Base-by-base conservation (phyloP, 2,329 filamentous ascomycete genomes). In the Huntiella abstrusa region DNA sequence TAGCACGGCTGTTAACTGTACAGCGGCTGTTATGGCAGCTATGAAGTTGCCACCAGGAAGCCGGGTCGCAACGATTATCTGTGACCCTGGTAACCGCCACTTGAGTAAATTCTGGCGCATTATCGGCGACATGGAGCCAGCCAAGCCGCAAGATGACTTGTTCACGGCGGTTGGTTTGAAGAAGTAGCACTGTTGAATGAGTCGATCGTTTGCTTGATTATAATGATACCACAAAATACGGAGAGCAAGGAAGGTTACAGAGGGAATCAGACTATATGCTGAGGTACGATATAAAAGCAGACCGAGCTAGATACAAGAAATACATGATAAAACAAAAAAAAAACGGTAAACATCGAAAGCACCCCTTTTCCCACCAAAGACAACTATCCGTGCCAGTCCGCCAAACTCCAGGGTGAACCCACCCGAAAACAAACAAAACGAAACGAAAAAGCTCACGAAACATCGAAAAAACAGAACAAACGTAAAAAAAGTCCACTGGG, bases 1-100 rank as follows among this genome's bases (percentile, higher is more conserved):
- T 59, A 94, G 85, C 59, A 94, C 83, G 60, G 82, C 87, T n/a
- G 88, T 98, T 45, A 98, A 98, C 60, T 94, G 87, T 69, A 81
- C 83, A 37, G 84, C 82, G 4, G 81, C 83, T 16, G 77, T 83
- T 7, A 70, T 70, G 43, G 69, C 79, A 3, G 83, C 82, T 19
- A 69, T 77, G 57, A 64, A 66, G 37, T 62, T 87, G 51, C 73
- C 73, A 4, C 58, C 63, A 45, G 71, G 68, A 11, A 80, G 79
- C 49, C 70, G 68, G 32, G 73, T 92, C 37, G 82, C 87, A n/a
- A 91, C 84, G 0, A 67, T 92, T n/a, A 63, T 91, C 5, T 91
- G 83, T 59, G 84, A 92, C 62, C 76, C 74, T n/a, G 81, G 84
- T n/a, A 77, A 77, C 7, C 70, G 84, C 52, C 83, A 91, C 60